Evolutionary conservation across 2,329 filamentous ascomycete species (phyloP), one percentile per base, ranked within the genome.

Genomic region (Claviceps spartinae): DNA sequence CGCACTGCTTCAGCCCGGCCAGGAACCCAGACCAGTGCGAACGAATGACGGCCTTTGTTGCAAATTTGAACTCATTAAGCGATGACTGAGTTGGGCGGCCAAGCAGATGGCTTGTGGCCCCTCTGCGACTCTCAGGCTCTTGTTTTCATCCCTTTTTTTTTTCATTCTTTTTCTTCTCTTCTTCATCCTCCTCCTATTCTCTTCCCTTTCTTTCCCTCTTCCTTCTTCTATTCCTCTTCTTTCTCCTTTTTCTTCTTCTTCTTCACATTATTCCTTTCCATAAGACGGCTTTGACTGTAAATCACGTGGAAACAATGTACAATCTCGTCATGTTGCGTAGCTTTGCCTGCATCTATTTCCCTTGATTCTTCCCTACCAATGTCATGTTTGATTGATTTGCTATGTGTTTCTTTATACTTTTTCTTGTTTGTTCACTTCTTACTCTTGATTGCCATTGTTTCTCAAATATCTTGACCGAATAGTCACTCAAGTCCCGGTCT

Each of bases 311-410:
- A 49, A 48, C 22, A 26, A 48, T 51, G 45, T 48, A 48, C 44
- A 45, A 36, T 44, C 24, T 7, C 22, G 18, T 47, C 42, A 40
- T 37, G 43, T 48, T 49, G 38, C 47, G 53, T 54, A 43, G 48
- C 55, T 52, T 49, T 49, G 54, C 54, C 48, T 49, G 54, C 52
- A 36, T 53, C 53, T 41, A 52, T 52, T 53, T 50, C 34, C 14
- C 9, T 18, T 22, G 55, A 54, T 52, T 48, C 47, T 53, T 37
- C 48, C 38, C 18, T 48, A 9, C 18, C 40, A 30, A 34, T 48
- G 37, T 22, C 30, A 52, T 3, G 26, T 51, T 24, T 24, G 3
- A 36, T 34, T 42, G 18, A 47, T 51, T 42, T 51, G 30, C 9
- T 34, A n/a, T 22, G 49, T 51, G 22, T 36, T 13, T 13, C 42